A percentile compares a stretch with the other conserved stretches of the same genome.
These are phyloP conservation scores for Trifolium subterraneum DNA, from an alignment of 306 rosid genomes.

Conservation along the genomic window DNA sequence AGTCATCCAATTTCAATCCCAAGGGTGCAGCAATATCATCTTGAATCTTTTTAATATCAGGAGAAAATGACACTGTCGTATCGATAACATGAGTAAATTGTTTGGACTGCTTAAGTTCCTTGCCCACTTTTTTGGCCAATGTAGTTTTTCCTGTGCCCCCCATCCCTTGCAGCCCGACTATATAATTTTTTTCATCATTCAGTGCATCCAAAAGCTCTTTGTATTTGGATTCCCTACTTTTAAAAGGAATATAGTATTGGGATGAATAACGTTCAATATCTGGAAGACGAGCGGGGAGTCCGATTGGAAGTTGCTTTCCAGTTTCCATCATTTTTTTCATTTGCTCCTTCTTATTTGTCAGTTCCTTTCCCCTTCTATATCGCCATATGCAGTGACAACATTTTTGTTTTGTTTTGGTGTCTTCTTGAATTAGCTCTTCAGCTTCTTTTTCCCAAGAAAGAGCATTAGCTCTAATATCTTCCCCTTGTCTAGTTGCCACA, in stretches of 20 bases:
- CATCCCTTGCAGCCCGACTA: conserved; percentile 33
- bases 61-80: conserved; percentile 6
- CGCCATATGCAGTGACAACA: background rate
- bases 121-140: conserved; percentile 12
- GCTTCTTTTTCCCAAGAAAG: background rate
- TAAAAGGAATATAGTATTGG: background rate
- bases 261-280: conserved; percentile 10
- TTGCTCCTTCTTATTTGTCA: background rate
- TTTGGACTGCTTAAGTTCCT: background rate
- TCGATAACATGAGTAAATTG: background rate
- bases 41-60: conserved; percentile 19
- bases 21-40: conserved; percentile 33
- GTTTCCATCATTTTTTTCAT: background rate
- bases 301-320: background rate
- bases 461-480: background rate
- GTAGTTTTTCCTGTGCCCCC: conserved; percentile 42
- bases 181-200: background rate
- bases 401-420: background rate
- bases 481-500: background rate
- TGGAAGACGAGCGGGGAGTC: background rate
- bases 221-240: background rate
- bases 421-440: background rate
- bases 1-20: rapidly evolving
- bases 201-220: conserved; percentile 10
- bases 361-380: background rate